A percentile compares a stretch with the other conserved stretches of the same genome.
These are phyloP conservation scores for Suillus tomentosus DNA, from an alignment of 768 basidiomycete genomes.

Conservation along the genomic window DNA sequence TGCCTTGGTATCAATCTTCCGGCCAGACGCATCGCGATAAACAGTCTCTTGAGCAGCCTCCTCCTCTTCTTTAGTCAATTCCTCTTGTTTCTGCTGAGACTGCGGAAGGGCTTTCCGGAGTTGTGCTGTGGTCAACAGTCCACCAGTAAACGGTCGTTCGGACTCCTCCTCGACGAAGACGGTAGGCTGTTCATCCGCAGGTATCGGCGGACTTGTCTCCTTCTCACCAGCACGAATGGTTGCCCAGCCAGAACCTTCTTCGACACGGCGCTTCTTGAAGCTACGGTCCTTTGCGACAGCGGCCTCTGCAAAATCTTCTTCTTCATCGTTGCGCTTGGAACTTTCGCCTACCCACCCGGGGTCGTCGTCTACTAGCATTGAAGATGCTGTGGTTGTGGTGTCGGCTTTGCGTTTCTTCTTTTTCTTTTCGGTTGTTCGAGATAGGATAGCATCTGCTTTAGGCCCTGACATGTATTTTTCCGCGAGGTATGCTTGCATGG, in stretches of 20 bases:
- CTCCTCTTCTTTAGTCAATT: constrained; percentile 48
- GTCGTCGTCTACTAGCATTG: constrained; percentile 67
- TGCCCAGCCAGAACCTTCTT: constrained; percentile 63
- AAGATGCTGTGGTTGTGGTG: constrained; percentile 25
- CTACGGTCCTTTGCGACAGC: constrained; percentile 72
- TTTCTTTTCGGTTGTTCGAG: constrained; percentile 60
- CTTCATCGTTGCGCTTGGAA: constrained; percentile 53
- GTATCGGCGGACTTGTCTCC: constrained; percentile 53
- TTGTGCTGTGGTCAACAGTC: constrained; percentile 76
- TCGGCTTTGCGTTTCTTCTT: constrained; percentile 69
- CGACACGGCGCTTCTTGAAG: constrained; percentile 74
- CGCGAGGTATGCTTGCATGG: constrained; percentile 82
- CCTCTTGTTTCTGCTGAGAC: constrained; percentile 34
- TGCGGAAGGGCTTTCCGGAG: constrained; percentile 64
- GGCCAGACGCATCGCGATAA: constrained; percentile 88
- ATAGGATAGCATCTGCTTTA: constrained; percentile 92
- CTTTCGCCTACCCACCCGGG: constrained; percentile 60
- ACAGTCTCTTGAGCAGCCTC: constrained; percentile 84
- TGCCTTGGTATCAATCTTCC: constrained; percentile 86
- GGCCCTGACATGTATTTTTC: constrained; percentile 96
- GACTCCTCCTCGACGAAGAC: constrained; percentile 51
- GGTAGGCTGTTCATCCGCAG: constrained; percentile 70
- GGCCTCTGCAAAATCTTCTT: constrained; percentile 59
- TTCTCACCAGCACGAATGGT: constrained; percentile 57
- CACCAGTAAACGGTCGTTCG: constrained; percentile 59